Base-by-base conservation (phyloP, 2,329 filamentous ascomycete genomes). In the Sarocladium oryzae region DNA sequence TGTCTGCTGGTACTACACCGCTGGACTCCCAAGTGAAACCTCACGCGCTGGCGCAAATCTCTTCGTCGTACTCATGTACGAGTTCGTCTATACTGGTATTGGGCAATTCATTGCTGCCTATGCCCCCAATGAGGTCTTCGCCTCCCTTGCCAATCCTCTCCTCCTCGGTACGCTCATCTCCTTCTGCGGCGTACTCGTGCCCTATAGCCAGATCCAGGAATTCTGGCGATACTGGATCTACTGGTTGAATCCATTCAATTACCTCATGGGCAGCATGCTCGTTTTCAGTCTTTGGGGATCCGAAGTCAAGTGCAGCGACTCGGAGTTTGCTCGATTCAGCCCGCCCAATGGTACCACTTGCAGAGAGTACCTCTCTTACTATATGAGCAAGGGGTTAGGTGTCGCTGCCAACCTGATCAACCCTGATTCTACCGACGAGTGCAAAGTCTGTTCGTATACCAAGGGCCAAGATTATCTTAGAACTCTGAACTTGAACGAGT, bases 161-260 rank as follows among this genome's bases (percentile, higher is more conserved):
- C 51, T 76, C 32, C 64, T 77, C 51, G 68, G 67, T 4, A 65
- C 67, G 1, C 21, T 50, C 11, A 74, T 86, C 8, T 77, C 76
- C 3, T 88, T 89, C 69, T 87, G 84, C 60, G 85, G 85, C 55
- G 82, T 88, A 9, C 72, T 87, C 4, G 83, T 87, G 0, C 82
- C 84, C 0, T 85, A 82, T 56, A 61, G 59, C 0, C 72, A 73
- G 18, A 69, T 88, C 13, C 76, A 78, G 2, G 59, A 65, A 2
- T 88, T 88, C 65, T 88, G 84, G 85, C 68, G 69, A 35, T 74
- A 72, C 52, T 84, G 79, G 78, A 9, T 52, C 4, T 56, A 53
- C 48, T 79, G 68, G 38, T 58, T 78, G 20, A 74, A 79, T 54
- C 77, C 76, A 0, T 80, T 79, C 67, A 77, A 74, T 65, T 80